Evolutionary conservation across 116 monocot species (phyloP).

Genomic region (Phalaenopsis hybrid): DNA sequence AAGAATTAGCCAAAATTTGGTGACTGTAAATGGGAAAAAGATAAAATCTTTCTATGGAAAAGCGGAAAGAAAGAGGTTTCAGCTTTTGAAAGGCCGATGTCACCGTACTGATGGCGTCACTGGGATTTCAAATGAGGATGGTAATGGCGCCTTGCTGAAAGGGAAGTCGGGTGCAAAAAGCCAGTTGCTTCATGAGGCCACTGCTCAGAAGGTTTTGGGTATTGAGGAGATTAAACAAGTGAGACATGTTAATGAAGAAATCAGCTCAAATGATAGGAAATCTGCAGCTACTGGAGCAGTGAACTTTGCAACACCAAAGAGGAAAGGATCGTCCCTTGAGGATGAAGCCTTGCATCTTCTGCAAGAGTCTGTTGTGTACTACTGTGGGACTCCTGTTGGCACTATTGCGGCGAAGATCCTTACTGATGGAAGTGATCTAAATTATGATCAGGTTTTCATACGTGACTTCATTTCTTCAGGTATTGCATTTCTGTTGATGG

Average conservation of each 20-base stretch:
- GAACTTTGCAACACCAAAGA: constrained; percentile 23
- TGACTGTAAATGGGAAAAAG: not conserved
- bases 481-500: constrained; percentile 92
- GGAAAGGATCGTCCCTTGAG: constrained; percentile 40
- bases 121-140: constrained; percentile 31
- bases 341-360: constrained; percentile 88
- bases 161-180: constrained; percentile 23
- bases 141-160: constrained; percentile 34
- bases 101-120: constrained; percentile 18
- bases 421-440: constrained; percentile 59
- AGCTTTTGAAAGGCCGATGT: constrained; percentile 20
- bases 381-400: constrained; percentile 92
- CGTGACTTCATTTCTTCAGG: constrained; percentile 98
- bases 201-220: constrained; percentile 16
- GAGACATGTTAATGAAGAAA: constrained; percentile 19
- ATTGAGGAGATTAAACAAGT: constrained; percentile 13
- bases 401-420: constrained; percentile 97
- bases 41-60: not conserved
- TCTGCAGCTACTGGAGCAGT: constrained; percentile 6
- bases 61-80: constrained; percentile 2
- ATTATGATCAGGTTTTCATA: constrained; percentile 99
- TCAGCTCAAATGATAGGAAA: constrained; percentile 12
- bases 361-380: constrained; percentile 68
- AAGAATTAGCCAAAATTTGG: constrained; percentile 5
- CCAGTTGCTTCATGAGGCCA: constrained; percentile 28